Conservation (phyloP, 116 monocot genomes). For the Zostera marina region DNA sequence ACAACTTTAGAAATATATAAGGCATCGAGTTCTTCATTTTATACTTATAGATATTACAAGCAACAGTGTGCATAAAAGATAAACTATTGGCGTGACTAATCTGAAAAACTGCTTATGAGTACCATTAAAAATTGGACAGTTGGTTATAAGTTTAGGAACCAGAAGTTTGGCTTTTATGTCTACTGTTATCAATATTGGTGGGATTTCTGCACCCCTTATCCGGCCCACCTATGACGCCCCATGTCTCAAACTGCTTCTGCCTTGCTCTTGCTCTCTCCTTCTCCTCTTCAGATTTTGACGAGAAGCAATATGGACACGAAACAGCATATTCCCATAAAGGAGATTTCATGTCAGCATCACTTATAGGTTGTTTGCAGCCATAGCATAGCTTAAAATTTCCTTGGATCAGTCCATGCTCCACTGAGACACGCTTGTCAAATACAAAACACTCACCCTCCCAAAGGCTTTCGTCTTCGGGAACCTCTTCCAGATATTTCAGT, state of each 20-base stretch:
- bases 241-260: slow-evolving; percentile 68
- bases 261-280: slow-evolving; percentile 86
- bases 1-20: too few species aligned
- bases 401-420: slow-evolving; percentile 66
- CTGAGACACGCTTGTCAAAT: slow-evolving; percentile 90
- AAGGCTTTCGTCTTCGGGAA: slow-evolving; percentile 57
- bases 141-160: too few species aligned
- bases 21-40: too few species aligned
- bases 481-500: slow-evolving; percentile 84
- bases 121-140: too few species aligned
- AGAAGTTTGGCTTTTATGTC: not conserved
- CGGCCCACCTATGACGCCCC: slow-evolving; percentile 88
- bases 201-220: slow-evolving; percentile 58
- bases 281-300: slow-evolving; percentile 68
- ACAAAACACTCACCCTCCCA: slow-evolving; percentile 99
- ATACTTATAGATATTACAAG: too few species aligned
- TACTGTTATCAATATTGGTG: not conserved
- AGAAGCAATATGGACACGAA: slow-evolving; percentile 69
- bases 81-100: too few species aligned
- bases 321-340: slow-evolving; percentile 75
- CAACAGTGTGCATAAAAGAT: too few species aligned
- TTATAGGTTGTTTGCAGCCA: slow-evolving; percentile 87
- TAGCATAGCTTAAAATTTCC: slow-evolving; percentile 89
- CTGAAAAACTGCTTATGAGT: too few species aligned
- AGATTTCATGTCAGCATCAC: slow-evolving; percentile 67